Base-by-base conservation (phyloP, 2,329 filamentous ascomycete genomes). In the Orbilia quercus region DNA sequence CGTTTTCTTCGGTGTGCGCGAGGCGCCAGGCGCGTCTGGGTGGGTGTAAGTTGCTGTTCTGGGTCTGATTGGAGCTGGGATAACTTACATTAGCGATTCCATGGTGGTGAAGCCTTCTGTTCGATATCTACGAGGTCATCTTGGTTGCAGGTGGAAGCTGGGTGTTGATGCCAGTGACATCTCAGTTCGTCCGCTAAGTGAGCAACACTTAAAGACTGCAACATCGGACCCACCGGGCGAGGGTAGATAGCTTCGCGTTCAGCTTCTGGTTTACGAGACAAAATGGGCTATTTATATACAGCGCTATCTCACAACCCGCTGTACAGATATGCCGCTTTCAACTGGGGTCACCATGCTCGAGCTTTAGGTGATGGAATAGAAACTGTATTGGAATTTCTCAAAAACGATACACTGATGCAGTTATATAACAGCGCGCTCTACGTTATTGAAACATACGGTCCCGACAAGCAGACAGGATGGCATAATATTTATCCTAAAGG, bases 1-100 rank as follows among this genome's bases (percentile, higher is more conserved):
- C 75, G 60, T 76, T 75, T 58, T 77, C 74, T 14, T 65, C 62
- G 48, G 69, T 64, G 38, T 76, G 70, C 2, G 75, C 76, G 18
- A 53, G 36, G 18, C 75, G 76, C 72, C 76, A 76, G 47, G 62
- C 58, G 48, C 70, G 62, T 69, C 70, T 74, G 42, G 18, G 14
- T 25, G 12, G 22, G 23, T 16, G 40, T 50, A 23, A 51, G 50
- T 51, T 25, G 4, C 14, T 1, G n/a, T n/a, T 25, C 2, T n/a
- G 14, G 25, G 7, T 38, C 11, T 45, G 16, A 31, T 31, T 22
- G 53, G 44, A 45, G 5, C 18, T 44, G 6, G n/a, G 16, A 44
- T 20, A 22, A 22, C 58, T 59, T 66, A 62, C 69, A 73, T 73
- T 62, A 73, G 2, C 0, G 69, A 73, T 66, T 73, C 69, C 69